Base-by-base conservation (phyloP, 371 early-diverging fungal genomes). In the Lichtheimia hyalospora region DNA sequence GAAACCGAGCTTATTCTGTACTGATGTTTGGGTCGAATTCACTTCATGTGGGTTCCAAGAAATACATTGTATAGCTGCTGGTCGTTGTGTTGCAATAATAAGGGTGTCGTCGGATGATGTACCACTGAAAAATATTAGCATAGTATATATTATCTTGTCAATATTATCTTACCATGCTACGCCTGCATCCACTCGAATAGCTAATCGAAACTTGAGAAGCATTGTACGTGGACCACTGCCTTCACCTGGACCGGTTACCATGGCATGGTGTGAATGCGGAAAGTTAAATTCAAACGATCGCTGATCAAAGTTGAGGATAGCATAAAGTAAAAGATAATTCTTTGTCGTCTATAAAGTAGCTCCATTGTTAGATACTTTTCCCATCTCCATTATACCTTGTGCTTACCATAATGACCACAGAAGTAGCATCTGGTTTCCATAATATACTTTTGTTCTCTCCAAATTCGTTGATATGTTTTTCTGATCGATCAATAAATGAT, bases 31-130 rank as follows among this genome's bases (percentile, higher is more conserved):
- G n/a, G 78, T 71, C 44, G 70, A 57, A 57, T 73, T 71, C 4
- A 64, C 69, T 55, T 77, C 72, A 13, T 75, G 77, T 24, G 81
- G 76, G 23, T 75, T 75, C 81, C 81, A 81, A 5, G 81, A 74
- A 25, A 81, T 73, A 49, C 73, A 69, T 56, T 81, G 81, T 24
- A 81, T 71, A 0, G 78, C 81, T 15, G 73, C 55, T 6, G 81
- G 81, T 49, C 67, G 64, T 42, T 66, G 52, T 14, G 81, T 81
- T 13, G 73, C 75, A 50, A 81, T 64, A 10, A 81, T 72, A 3
- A 81, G 52, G 1, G 71, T 73, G 54, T 81, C 78, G 34, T 77
- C 76, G 2, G 76, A 67, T 1, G 70, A 69, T 24, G 78, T 63
- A 10, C 74, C 76, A 54, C 81, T 81, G 54, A 42, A 8, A n/a